Conservation (phyloP, 257 asterid genomes). For the Anisodus acutangulus region DNA sequence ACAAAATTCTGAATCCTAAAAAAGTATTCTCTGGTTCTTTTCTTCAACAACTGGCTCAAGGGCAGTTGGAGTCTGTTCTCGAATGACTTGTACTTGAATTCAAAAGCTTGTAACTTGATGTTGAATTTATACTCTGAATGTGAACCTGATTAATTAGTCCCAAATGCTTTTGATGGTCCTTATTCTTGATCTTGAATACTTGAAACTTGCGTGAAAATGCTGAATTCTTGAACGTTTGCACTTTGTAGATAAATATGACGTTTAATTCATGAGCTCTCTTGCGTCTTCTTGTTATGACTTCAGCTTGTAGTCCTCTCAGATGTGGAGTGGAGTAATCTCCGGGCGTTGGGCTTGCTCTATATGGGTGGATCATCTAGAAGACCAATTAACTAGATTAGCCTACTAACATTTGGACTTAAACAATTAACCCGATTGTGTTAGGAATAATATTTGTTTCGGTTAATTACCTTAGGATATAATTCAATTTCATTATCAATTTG, state of each 20-base stretch:
- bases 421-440: background rate
- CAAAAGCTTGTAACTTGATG: background rate
- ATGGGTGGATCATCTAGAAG: background rate
- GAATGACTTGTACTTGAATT: background rate
- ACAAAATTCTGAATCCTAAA: background rate
- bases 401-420: background rate
- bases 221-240: background rate
- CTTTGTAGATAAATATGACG: no score
- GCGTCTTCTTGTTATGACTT: no score
- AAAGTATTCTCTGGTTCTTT: background rate
- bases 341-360: background rate
- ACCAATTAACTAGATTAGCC: background rate
- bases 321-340: background rate
- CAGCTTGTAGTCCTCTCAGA: no score
- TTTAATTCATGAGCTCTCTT: no score
- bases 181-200: background rate
- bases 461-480: background rate
- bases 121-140: background rate
- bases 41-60: background rate
- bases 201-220: background rate
- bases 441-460: background rate
- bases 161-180: background rate
- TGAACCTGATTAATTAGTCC: background rate
- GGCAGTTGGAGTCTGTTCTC: background rate
- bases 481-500: background rate